Evolutionary conservation across 2,329 filamentous ascomycete genomes (phyloP).

Genomic region (Akanthomyces muscarius): DNA sequence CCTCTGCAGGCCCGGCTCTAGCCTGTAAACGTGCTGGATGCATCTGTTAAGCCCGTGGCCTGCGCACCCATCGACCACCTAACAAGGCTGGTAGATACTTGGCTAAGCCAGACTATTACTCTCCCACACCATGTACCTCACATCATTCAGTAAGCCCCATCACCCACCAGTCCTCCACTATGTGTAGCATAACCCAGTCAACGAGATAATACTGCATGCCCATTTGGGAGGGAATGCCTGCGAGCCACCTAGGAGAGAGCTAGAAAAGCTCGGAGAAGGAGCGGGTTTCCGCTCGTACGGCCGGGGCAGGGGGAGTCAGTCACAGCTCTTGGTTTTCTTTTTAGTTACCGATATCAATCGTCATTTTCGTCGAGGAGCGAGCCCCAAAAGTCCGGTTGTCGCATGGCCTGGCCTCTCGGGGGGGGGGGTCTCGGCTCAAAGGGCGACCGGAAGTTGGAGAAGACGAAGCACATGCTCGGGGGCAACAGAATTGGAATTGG

Average conservation of each 20-base stretch:
- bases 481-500: background rate
- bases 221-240: background rate
- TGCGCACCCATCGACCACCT: background rate
- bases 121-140: constrained; percentile 5
- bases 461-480: constrained; percentile 13
- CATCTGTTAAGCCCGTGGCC: background rate
- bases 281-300: constrained; percentile 15
- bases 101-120: constrained; percentile 10
- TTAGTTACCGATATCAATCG: background rate
- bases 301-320: background rate
- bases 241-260: background rate
- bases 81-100: background rate
- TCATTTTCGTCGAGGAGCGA: background rate
- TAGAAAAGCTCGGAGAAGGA: constrained; percentile 6
- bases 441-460: constrained; percentile 15
- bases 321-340: background rate
- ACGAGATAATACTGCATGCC: constrained; percentile 17
- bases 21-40: background rate
- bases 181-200: constrained; percentile 15
- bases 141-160: constrained; percentile 16
- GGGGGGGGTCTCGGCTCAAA: constrained; percentile 13
- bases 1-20: background rate
- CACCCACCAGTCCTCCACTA: constrained; percentile 14
- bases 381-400: constrained; percentile 2
- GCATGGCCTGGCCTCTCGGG: background rate